Percentiles rank a stretch among this genome's conserved stretches.
Conservation (phyloP, 495 filamentous ascomycete genomes). For the Talaromyces trachyspermus region DNA sequence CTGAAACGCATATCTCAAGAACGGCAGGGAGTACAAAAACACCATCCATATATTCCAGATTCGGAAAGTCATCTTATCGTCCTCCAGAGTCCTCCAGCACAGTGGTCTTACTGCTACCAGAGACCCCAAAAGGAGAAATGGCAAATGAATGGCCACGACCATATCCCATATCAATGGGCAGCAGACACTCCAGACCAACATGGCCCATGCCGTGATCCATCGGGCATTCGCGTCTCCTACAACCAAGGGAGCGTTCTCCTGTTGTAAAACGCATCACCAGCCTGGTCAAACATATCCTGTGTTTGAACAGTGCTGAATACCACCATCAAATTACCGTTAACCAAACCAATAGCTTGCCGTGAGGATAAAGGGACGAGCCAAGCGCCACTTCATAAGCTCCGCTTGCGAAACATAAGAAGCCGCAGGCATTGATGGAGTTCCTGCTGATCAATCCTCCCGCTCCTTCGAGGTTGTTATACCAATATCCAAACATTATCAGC, state of each 20-base stretch:
- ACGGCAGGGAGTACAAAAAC: constrained; percentile 7
- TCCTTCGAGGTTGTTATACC: constrained; percentile 29
- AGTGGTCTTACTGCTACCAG: background rate
- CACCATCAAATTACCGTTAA: constrained; percentile 25
- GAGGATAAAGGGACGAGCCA: background rate
- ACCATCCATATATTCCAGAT: constrained; percentile 12
- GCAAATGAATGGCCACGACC: background rate
- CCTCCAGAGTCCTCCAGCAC: background rate
- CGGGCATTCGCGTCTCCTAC: constrained; percentile 33
- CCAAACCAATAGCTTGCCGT: constrained; percentile 19
- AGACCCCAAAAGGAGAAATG: background rate
- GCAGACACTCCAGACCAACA: constrained; percentile 28
- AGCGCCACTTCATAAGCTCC: constrained; percentile 23
- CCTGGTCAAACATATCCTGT: constrained; percentile 37
- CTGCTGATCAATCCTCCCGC: constrained; percentile 15
- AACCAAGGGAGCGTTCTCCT: constrained; percentile 31
- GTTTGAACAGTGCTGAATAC: constrained; percentile 39
- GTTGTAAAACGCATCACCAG: constrained; percentile 28
- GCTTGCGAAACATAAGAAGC: constrained; percentile 19
- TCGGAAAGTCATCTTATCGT: constrained; percentile 10
- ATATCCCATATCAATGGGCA: constrained; percentile 25
- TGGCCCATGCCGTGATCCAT: constrained; percentile 24
- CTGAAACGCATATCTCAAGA: too few species aligned
- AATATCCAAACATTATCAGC: constrained; percentile 20
- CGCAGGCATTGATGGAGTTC: constrained; percentile 25